Percentiles rank a stretch among this genome's conserved stretches.
Evolutionary conservation across 306 rosid species (phyloP).

Genomic region (Dicorynia guianensis): DNA sequence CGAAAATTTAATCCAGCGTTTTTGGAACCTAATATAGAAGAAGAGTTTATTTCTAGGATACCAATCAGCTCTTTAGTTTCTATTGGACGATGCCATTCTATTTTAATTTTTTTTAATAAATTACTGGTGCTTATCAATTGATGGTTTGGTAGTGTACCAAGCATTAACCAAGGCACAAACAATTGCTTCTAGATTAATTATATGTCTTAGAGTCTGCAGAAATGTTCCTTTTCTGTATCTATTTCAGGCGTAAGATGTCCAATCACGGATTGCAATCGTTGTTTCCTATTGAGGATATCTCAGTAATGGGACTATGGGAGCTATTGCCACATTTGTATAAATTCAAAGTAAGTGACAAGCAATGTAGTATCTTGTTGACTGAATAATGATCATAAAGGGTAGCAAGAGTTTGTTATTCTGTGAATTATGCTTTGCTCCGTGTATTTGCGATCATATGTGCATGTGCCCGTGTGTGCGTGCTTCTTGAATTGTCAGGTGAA

Average conservation of each 20-base stretch:
- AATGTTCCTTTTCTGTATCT: slow-evolving; percentile 8
- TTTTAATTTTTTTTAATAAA: no score
- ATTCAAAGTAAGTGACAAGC: slow-evolving; percentile 69
- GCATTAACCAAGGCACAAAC: background rate
- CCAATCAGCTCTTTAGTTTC: background rate
- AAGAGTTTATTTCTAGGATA: background rate
- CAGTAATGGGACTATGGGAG: slow-evolving; percentile 97
- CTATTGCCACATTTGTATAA: slow-evolving; percentile 73
- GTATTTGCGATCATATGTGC: background rate
- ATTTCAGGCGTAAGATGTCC: slow-evolving; percentile 76
- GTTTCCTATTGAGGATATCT: slow-evolving; percentile 84
- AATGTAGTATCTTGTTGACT: background rate
- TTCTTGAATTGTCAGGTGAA: slow-evolving; percentile 57
- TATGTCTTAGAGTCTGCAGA: background rate
- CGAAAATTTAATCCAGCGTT: background rate
- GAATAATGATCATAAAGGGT: background rate
- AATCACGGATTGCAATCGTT: slow-evolving; percentile 72
- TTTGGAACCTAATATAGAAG: background rate
- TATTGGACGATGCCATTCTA: background rate
- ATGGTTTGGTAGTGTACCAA: background rate
- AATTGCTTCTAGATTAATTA: background rate
- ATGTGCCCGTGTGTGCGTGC: background rate
- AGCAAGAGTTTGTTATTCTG: background rate
- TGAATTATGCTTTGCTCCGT: background rate
- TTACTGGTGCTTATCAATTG: background rate